A percentile compares a stretch with the other conserved stretches of the same genome.
These are phyloP conservation scores for Sporothrix dimorphospora DNA, from an alignment of 2,329 filamentous ascomycete species.

Conservation along the genomic window DNA sequence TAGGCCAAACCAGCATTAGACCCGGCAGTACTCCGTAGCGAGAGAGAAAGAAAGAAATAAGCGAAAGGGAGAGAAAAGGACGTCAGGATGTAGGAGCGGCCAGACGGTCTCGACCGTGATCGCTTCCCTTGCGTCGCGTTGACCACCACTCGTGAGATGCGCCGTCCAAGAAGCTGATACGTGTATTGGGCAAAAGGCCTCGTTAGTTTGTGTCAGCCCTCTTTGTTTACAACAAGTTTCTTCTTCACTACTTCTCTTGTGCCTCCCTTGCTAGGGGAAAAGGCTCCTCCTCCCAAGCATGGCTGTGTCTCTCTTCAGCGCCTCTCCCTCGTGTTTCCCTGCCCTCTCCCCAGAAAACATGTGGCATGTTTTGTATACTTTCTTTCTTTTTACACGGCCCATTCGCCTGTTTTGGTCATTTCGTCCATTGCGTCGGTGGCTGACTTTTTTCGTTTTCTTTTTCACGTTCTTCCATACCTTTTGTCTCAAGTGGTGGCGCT, in stretches of 20 bases:
- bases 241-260: background rate
- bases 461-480: background rate
- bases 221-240: background rate
- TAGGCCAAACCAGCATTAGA: background rate
- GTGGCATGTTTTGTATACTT: background rate
- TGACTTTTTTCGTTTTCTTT: background rate
- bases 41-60: background rate
- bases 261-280: background rate
- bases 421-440: background rate
- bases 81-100: background rate
- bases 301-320: background rate
- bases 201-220: background rate
- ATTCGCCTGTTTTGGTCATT: background rate
- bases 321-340: background rate
- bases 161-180: no score
- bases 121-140: background rate
- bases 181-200: no score
- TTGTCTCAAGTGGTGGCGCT: background rate
- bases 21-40: constrained; percentile 22
- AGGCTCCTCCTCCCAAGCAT: background rate
- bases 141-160: no score
- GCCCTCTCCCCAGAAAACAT: background rate
- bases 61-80: background rate
- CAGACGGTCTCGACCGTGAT: background rate
- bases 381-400: no score